Evolutionary conservation across 1,284 basidiomycete genomes (phyloP).

Genomic region (Melanopsichium pennsylvanicum): DNA sequence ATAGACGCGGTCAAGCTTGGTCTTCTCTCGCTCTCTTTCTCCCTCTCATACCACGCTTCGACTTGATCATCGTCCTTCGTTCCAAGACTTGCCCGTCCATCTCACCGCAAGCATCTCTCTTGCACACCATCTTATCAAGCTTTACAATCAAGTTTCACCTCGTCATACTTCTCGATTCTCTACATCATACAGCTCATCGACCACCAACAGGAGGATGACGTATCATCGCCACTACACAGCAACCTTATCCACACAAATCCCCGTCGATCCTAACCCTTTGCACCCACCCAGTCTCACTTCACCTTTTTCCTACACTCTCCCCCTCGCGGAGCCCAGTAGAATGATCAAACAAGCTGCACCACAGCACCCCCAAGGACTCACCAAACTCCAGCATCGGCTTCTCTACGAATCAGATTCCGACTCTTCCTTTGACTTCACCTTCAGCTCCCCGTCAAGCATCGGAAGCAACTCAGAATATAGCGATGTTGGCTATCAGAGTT

Average conservation of each 20-base stretch:
- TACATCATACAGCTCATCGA: background rate
- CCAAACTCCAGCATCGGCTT: conserved; percentile 42
- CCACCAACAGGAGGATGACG: conserved; percentile 15
- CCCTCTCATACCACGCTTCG: background rate
- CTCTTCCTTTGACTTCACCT: conserved; percentile 26
- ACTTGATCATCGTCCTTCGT: background rate
- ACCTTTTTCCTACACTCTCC: conserved; percentile 10
- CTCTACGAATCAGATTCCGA: conserved; percentile 48
- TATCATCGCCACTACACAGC: too few relatives aligned
- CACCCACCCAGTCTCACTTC: conserved; percentile 9
- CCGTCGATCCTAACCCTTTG: conserved; percentile 5
- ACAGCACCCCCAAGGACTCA: conserved; percentile 33
- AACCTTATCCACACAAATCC: too few relatives aligned
- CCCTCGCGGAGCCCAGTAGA: conserved; percentile 8
- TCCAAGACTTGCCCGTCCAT: conserved; percentile 6
- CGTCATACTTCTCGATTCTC: background rate
- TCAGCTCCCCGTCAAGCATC: conserved; percentile 36
- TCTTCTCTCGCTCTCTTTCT: conserved; percentile 1
- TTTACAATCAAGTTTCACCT: too few relatives aligned
- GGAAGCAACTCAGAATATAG: conserved; percentile 35
- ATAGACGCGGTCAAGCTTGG: background rate
- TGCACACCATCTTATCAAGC: background rate
- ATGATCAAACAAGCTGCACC: conserved; percentile 42
- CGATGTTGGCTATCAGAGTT: conserved; percentile 17
- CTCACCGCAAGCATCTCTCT: conserved; percentile 8